Conservation (phyloP, 495 filamentous ascomycete genomes). For the Podospora conica region DNA sequence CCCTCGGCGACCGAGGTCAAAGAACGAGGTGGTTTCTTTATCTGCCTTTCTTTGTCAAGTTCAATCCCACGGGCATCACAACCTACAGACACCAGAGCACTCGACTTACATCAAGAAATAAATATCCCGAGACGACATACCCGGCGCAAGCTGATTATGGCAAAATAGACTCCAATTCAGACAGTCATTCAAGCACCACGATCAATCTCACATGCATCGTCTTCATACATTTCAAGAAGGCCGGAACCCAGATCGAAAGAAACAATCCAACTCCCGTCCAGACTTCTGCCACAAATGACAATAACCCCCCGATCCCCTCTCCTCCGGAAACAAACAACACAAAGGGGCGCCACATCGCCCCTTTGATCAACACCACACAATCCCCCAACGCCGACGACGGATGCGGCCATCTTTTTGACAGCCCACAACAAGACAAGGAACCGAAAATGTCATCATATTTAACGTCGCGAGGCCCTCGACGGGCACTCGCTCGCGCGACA, state of each 20-base stretch:
- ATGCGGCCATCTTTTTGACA: neutral
- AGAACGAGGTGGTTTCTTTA: neutral
- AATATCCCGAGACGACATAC: no score
- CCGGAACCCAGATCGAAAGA: no score
- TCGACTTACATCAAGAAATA: neutral
- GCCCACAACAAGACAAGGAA: neutral
- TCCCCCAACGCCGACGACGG: neutral
- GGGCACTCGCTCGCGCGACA: neutral
- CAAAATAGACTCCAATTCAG: neutral
- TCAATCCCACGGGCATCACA: neutral
- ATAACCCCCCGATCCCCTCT: neutral
- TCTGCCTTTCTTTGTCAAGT: neutral
- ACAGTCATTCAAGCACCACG: neutral
- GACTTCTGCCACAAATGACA: neutral
- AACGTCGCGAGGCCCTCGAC: neutral
- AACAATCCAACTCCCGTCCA: neutral
- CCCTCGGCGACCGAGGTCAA: neutral
- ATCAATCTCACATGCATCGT: neutral
- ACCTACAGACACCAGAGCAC: neutral
- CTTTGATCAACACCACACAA: neutral
- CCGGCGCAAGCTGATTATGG: neutral
- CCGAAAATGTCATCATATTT: neutral
- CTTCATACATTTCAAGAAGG: no score
- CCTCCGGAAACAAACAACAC: neutral
- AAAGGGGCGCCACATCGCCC: neutral